phyloP scores from a whole-genome alignment of 2,329 filamentous ascomycete species.

The Botrytis pseudocinerea region DNA sequence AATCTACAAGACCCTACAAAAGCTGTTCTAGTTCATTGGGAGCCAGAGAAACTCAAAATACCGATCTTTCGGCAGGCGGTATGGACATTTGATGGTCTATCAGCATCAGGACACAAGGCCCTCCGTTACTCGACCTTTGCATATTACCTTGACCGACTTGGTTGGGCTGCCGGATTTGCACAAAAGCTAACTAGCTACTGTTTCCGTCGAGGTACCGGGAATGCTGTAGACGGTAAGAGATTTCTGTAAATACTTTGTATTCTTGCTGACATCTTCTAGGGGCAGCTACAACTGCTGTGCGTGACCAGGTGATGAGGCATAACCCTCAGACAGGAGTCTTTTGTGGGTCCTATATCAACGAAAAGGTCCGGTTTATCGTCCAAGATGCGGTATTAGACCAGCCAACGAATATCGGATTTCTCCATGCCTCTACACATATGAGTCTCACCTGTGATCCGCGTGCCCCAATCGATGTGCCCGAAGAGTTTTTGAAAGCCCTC shows the following conservation, averaged over 20 bases:
- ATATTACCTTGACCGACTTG: background rate
- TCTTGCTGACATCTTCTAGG: background rate
- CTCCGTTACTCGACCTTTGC: constrained; percentile 4
- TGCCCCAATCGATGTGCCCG: background rate
- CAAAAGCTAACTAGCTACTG: constrained; percentile 1
- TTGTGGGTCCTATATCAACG: constrained; percentile 7
- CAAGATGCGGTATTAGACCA: constrained; percentile 11
- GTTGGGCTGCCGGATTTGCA: constrained; percentile 2
- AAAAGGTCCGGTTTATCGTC: constrained; percentile 6
- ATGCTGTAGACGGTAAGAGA: constrained; percentile 8
- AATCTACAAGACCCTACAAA: constrained; percentile 25
- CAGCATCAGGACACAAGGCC: background rate
- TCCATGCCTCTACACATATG: background rate
- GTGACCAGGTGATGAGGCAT: constrained; percentile 9
- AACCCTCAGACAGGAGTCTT: constrained; percentile 12
- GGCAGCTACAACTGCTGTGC: background rate
- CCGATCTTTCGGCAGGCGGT: constrained; percentile 29
- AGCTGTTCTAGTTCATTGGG: constrained; percentile 26
- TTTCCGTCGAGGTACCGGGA: constrained; percentile 1
- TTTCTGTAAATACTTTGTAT: background rate
- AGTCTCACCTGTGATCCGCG: background rate
- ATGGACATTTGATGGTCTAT: background rate
- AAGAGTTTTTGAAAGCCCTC: background rate
- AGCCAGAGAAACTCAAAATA: constrained; percentile 30
- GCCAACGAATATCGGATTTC: background rate